Evolutionary conservation across 371 early-diverging fungal genomes (phyloP), one percentile per base, ranked within the genome.

Genomic region (Dichotomocladium elegans): DNA sequence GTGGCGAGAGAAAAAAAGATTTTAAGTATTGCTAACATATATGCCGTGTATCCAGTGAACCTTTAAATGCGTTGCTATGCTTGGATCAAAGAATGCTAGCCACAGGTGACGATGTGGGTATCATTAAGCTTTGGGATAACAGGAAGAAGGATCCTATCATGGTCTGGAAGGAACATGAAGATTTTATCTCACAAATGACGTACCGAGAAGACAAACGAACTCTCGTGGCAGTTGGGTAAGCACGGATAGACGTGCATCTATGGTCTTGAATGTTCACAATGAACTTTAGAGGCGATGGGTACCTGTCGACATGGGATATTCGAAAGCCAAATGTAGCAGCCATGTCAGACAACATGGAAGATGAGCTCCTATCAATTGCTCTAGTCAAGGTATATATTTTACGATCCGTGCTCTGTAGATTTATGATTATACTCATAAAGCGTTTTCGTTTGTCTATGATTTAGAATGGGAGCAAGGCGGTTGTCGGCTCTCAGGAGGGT

Each of bases 51-150:
- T 41, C 21, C 28, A 89, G 88, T 31, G 65, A 79, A 11, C 84
- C 95, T 3, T 73, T 94, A 47, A 92, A 94, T 65, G 49, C 80
- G 5, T 55, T 96, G 28, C 69, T 72, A 4, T 63, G 77, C 7
- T 60, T 96, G 35, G 82, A 81, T 51, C 83, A 88, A 45, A 74
- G 74, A 45, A 72, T 88, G 25, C 43, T 94, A n/a, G 93, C 92
- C 0, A 90, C 95, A 0, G 96, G 94, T 11, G 95, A 94, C 55
- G 96, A 96, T 61, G 77, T 70, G 4, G 96, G 96, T n/a, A 71
- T 80, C 27, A 88, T 96, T 35, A 94, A 83, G 82, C 58, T 92
- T 44, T 96, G 95, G 95, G 96, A 96, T 64, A 77, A 77, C 26
- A 75, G 95, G 43, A 77, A 85, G 56, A 74, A 85, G 41, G 85